These are phyloP conservation scores for Fistulina hepatica DNA, from an alignment of 1,284 basidiomycete genomes.

Conservation along the genomic window DNA sequence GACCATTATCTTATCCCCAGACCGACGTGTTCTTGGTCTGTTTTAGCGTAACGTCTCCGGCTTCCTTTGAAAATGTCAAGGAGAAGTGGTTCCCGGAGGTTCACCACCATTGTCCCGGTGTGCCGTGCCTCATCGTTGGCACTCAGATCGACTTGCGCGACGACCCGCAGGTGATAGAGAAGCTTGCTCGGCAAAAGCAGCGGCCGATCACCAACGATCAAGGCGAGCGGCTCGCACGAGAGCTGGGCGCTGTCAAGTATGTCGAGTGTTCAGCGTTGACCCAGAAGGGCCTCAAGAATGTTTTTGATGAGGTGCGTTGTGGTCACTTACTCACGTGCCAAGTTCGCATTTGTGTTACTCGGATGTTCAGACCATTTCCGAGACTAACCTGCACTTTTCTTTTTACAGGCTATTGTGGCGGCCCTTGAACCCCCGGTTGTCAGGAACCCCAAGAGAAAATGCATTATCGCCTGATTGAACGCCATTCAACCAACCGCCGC, in stretches of 20 bases:
- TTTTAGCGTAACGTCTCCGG: constrained; percentile 97
- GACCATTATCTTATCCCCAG: constrained; percentile 98
- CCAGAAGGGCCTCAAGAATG: constrained; percentile 98
- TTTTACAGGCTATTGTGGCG: constrained; percentile 93
- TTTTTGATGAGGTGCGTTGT: constrained; percentile 90
- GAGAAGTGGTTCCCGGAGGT: constrained; percentile 99
- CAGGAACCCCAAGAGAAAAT: constrained; percentile 70
- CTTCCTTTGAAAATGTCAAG: constrained; percentile 99
- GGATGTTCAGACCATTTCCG: constrained; percentile 9
- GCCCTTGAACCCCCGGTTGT: constrained; percentile 93
- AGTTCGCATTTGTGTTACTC: no score
- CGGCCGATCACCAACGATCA: constrained; percentile 81
- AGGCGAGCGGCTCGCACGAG: constrained; percentile 89
- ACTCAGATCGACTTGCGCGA: constrained; percentile 98
- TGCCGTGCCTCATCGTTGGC: constrained; percentile 97
- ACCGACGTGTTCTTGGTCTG: constrained; percentile 99
- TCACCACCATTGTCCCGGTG: constrained; percentile 99
- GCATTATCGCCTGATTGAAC: constrained; percentile 67
- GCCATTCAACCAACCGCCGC: constrained; percentile 26
- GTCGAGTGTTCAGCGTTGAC: constrained; percentile 98
- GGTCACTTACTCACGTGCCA: constrained; percentile 7
- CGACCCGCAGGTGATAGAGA: constrained; percentile 88
- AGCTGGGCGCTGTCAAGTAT: constrained; percentile 97
- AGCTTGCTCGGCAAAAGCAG: constrained; percentile 93
- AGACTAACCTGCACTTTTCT: constrained; percentile 8